These are phyloP conservation scores for Xylaria multiplex DNA, from an alignment of 2,329 filamentous ascomycete genomes.

Conservation along the genomic window DNA sequence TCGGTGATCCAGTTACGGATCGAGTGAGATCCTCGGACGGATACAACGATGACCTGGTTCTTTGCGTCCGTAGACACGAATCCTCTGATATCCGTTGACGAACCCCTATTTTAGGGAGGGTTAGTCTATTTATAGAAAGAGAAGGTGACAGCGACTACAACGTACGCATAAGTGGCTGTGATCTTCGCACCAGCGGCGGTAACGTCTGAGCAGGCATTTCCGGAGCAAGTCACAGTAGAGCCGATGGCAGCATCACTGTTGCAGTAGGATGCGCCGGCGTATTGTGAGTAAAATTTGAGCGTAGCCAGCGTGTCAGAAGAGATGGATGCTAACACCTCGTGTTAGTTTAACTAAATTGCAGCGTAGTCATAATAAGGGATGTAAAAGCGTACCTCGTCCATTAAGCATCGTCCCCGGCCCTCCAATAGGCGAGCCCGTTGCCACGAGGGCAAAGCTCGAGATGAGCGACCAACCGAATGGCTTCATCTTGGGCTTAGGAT, in stretches of 20 bases:
- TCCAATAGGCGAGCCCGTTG: slow-evolving; percentile 39
- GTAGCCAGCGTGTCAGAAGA: slow-evolving; percentile 48
- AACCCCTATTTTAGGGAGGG: slow-evolving; percentile 50
- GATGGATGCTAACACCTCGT: slow-evolving; percentile 42
- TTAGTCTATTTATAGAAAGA: neutral
- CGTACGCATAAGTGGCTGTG: slow-evolving; percentile 49
- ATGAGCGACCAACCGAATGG: slow-evolving; percentile 43
- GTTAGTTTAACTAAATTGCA: slow-evolving; percentile 15
- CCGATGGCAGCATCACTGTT: slow-evolving; percentile 57
- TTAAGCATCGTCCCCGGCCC: slow-evolving; percentile 43
- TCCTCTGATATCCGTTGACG: slow-evolving; percentile 58
- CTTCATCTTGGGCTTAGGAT: slow-evolving; percentile 44
- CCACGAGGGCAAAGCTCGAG: slow-evolving; percentile 42
- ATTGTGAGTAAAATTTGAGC: slow-evolving; percentile 62
- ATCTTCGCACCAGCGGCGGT: slow-evolving; percentile 56
- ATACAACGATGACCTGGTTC: slow-evolving; percentile 65
- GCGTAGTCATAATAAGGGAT: neutral
- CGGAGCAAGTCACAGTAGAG: slow-evolving; percentile 55
- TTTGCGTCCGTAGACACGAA: slow-evolving; percentile 62
- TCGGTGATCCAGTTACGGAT: slow-evolving; percentile 72
- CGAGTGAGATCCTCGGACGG: slow-evolving; percentile 68
- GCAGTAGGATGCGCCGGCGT: slow-evolving; percentile 64
- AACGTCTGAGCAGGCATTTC: slow-evolving; percentile 57
- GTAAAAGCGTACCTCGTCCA: slow-evolving; percentile 49
- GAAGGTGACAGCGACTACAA: neutral